Percentiles rank a stretch among this genome's conserved stretches.
Evolutionary conservation across 495 filamentous ascomycete species (phyloP).

Genomic region (Coniosporium apollinis): DNA sequence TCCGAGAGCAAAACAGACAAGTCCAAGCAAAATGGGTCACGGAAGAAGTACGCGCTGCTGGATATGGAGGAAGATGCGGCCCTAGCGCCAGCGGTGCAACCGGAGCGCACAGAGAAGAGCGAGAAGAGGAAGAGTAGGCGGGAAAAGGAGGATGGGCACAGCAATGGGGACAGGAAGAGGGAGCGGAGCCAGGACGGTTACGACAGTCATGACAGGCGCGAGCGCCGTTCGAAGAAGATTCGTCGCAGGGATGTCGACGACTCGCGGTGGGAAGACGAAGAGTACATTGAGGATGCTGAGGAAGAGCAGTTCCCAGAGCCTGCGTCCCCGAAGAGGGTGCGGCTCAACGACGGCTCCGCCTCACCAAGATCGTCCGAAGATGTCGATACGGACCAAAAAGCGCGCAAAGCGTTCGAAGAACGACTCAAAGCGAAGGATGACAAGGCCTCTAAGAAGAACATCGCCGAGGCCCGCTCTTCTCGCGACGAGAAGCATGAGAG

Average conservation of each 20-base stretch:
- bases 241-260: conserved; percentile 31
- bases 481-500: conserved; percentile 40
- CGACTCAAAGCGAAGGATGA: conserved; percentile 54
- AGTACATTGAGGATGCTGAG: conserved; percentile 33
- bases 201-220: conserved; percentile 25
- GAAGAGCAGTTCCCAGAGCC: conserved; percentile 32
- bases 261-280: conserved; percentile 37
- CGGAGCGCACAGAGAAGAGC: conserved; percentile 5
- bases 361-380: conserved; percentile 34
- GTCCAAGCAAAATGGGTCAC: conserved; percentile 13
- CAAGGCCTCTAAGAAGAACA: conserved; percentile 45
- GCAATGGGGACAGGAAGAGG: conserved; percentile 20
- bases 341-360: conserved; percentile 37
- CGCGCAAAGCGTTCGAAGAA: conserved; percentile 59
- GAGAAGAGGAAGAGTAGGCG: conserved; percentile 24
- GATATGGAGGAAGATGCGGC: conserved; percentile 64
- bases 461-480: conserved; percentile 47
- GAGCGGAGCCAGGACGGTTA: conserved; percentile 28
- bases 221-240: conserved; percentile 33
- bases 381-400: conserved; percentile 47
- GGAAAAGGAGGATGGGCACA: conserved; percentile 13
- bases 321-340: conserved; percentile 31
- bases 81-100: conserved; percentile 1
- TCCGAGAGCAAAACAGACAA: background rate
- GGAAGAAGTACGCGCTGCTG: conserved; percentile 64